These are phyloP conservation scores for Cladosporium sp. DNA, from an alignment of 2,329 filamentous ascomycete genomes.

Conservation along the genomic window DNA sequence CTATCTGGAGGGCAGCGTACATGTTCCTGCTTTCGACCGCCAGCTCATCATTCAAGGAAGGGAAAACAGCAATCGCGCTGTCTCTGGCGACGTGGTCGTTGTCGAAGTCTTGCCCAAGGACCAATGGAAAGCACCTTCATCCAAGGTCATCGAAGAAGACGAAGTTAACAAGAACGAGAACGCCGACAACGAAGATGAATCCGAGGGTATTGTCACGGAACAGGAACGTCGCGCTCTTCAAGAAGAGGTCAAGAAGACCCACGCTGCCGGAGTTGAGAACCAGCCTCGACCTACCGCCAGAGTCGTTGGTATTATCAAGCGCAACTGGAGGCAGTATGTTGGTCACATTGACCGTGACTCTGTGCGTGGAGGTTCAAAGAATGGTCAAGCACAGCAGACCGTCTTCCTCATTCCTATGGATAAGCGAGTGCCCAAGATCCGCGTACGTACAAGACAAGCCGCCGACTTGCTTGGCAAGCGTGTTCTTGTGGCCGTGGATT, in stretches of 20 bases:
- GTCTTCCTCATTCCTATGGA: conserved; percentile 98
- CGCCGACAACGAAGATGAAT: conserved; percentile 76
- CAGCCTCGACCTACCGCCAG: conserved; percentile 83
- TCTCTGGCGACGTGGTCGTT: conserved; percentile 88
- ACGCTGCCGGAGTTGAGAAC: conserved; percentile 70
- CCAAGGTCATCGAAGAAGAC: conserved; percentile 93
- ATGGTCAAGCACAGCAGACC: conserved; percentile 80
- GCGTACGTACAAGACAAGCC: conserved; percentile 84
- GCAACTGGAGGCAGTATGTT: conserved; percentile 97
- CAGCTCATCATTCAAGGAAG: conserved; percentile 81
- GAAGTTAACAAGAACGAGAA: conserved; percentile 89
- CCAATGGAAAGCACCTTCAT: conserved; percentile 95
- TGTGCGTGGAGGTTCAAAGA: conserved; percentile 65
- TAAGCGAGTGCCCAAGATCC: conserved; percentile 94
- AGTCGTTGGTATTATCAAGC: conserved; percentile 86
- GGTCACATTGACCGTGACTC: conserved; percentile 89
- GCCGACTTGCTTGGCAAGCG: conserved; percentile 85
- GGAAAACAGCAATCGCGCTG: conserved; percentile 91
- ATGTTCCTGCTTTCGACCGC: conserved; percentile 85
- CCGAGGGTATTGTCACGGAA: conserved; percentile 72
- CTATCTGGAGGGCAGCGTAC: conserved; percentile 89
- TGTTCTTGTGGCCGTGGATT: conserved; percentile 86
- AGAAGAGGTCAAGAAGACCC: conserved; percentile 82
- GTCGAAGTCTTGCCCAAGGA: conserved; percentile 89
- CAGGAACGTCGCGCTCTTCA: conserved; percentile 81